Percentiles rank a stretch among this genome's conserved stretches.
Evolutionary conservation across 2,329 filamentous ascomycete species (phyloP).

Genomic region (Pyricularia sp.): DNA sequence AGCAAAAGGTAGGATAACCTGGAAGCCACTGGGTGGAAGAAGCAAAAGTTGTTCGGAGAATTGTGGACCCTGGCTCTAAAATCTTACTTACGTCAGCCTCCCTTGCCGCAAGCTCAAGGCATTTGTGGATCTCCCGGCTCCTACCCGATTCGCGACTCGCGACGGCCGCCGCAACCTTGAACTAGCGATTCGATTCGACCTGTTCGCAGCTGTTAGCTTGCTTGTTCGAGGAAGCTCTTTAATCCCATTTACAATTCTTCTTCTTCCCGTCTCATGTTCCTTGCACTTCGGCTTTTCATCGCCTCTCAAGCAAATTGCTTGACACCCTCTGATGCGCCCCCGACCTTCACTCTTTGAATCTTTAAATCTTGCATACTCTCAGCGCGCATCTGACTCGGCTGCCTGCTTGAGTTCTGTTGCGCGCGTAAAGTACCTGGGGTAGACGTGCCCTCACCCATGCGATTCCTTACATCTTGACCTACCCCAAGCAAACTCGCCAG

Average conservation of each 20-base stretch:
- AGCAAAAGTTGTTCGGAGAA: neutral
- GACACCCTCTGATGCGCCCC: neutral
- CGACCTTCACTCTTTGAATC: neutral
- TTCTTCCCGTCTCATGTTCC: neutral
- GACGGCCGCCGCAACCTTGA: neutral
- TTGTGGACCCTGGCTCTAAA: neutral
- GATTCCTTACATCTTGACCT: neutral
- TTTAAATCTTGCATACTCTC: neutral
- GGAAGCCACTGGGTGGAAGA: neutral
- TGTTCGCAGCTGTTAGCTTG: neutral
- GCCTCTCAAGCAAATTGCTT: neutral
- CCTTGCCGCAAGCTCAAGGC: neutral
- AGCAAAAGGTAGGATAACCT: neutral
- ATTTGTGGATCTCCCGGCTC: neutral
- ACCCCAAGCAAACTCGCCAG: neutral
- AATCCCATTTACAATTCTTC: neutral
- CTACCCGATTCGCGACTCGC: neutral
- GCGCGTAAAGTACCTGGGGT: neutral
- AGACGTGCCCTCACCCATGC: neutral
- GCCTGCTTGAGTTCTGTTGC: neutral
- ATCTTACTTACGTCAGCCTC: neutral
- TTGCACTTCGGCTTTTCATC: neutral
- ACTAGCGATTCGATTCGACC: neutral
- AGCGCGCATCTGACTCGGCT: neutral
- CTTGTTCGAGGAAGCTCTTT: neutral